Percentiles rank a stretch among this genome's conserved stretches.
These are phyloP conservation scores for Strigomonas galati DNA, from an alignment of 208 protist species.

Conservation along the genomic window DNA sequence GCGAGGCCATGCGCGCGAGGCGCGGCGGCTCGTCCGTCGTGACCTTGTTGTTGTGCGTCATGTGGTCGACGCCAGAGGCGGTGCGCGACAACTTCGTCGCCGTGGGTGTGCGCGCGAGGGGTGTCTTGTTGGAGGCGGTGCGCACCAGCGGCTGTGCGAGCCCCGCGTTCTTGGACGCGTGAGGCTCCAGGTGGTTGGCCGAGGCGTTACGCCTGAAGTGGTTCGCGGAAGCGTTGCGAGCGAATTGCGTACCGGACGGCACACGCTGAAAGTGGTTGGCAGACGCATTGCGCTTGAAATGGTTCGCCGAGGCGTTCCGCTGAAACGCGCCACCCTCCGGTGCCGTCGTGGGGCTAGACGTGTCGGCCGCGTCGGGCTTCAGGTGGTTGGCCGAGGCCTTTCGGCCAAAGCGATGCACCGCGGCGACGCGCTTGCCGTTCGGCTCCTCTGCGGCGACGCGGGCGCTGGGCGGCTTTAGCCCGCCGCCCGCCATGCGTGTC, in stretches of 20 bases:
- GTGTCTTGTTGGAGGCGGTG: slow-evolving; percentile 9
- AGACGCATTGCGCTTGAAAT: background rate
- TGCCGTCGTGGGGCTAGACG: slow-evolving; percentile 1
- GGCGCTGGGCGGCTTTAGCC: no score
- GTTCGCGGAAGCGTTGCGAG: slow-evolving; percentile 1
- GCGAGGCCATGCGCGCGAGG: slow-evolving; percentile 10
- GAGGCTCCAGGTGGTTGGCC: background rate
- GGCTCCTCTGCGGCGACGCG: background rate
- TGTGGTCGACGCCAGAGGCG: slow-evolving; percentile 62
- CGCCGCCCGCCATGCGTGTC: no score
- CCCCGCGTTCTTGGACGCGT: background rate
- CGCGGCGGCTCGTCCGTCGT: slow-evolving; percentile 13
- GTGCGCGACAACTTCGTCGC: slow-evolving; percentile 96
- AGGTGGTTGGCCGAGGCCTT: slow-evolving; percentile 3
- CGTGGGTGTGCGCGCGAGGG: slow-evolving; percentile 41
- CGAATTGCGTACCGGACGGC: no score
- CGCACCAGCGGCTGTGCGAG: slow-evolving; percentile 6
- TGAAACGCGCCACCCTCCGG: background rate
- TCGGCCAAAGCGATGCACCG: background rate
- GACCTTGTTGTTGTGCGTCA: slow-evolving; percentile 11
- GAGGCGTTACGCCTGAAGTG: background rate
- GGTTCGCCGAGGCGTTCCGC: slow-evolving; percentile 7
- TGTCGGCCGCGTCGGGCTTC: background rate
- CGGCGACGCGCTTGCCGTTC: background rate
- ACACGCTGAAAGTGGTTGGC: background rate